Percentiles rank a stretch among this genome's conserved stretches.
Evolutionary conservation across 2,329 filamentous ascomycete species (phyloP).

Genomic region (Epichloe festucae): DNA sequence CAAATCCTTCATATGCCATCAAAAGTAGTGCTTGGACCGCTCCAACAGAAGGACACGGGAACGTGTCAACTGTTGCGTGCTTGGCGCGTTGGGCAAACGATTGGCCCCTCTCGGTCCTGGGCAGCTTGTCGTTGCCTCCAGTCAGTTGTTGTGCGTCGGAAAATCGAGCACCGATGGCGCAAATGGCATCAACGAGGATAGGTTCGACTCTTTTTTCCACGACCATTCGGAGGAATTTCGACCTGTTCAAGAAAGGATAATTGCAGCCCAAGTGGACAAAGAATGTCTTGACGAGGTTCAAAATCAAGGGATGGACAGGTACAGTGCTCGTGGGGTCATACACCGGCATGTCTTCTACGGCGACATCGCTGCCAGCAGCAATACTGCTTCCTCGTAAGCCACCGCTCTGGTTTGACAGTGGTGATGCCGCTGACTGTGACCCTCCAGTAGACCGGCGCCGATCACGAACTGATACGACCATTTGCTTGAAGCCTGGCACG

Average conservation of each 20-base stretch:
- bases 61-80: conserved; percentile 68
- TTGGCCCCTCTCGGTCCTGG: conserved; percentile 57
- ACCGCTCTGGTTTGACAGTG: conserved; percentile 27
- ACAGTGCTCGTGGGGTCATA: conserved; percentile 62
- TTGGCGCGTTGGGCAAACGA: conserved; percentile 74
- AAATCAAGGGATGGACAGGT: conserved; percentile 63
- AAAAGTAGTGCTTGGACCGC: conserved; percentile 75
- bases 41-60: conserved; percentile 69
- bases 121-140: conserved; percentile 33
- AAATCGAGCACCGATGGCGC: conserved; percentile 69
- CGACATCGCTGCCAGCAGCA: conserved; percentile 29
- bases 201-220: conserved; percentile 66
- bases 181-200: conserved; percentile 78
- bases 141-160: conserved; percentile 44
- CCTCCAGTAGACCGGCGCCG: conserved; percentile 44
- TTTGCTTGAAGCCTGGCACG: conserved; percentile 83
- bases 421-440: conserved; percentile 43
- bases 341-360: conserved; percentile 47
- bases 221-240: conserved; percentile 61
- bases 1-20: conserved; percentile 81
- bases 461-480: conserved; percentile 67
- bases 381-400: conserved; percentile 25
- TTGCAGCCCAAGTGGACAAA: conserved; percentile 74
- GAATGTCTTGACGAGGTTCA: conserved; percentile 66
- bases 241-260: conserved; percentile 66